Percentiles rank a stretch among this genome's conserved stretches.
These are phyloP conservation scores for Haplosporangium gracile DNA, from an alignment of 192 early-diverging fungal species.

Conservation along the genomic window DNA sequence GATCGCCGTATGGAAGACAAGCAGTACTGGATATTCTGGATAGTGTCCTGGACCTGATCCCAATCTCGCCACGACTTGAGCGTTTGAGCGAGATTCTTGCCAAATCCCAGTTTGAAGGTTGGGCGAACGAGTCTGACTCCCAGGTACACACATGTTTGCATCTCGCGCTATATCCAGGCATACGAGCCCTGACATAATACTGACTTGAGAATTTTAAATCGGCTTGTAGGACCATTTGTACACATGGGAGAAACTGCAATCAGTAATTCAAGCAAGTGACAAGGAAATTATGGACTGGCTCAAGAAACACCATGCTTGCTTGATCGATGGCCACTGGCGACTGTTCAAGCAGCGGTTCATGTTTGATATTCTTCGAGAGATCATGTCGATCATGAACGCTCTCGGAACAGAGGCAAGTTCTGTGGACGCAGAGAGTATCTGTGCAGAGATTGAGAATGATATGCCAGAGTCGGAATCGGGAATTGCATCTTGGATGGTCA, in stretches of 20 bases:
- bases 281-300: conserved; percentile 57
- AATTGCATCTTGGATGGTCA: conserved; percentile 46
- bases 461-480: conserved; percentile 15
- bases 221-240: conserved; percentile 38
- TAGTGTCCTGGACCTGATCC: conserved; percentile 58
- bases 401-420: conserved; percentile 22
- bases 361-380: conserved; percentile 48
- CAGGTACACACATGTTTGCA: conserved; percentile 16
- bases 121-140: conserved; percentile 42
- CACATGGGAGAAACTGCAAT: conserved; percentile 52
- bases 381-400: conserved; percentile 28
- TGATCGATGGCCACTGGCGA: conserved; percentile 49
- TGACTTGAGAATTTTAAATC: not conserved
- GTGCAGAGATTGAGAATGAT: conserved; percentile 15
- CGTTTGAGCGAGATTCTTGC: conserved; percentile 53
- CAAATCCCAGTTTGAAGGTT: conserved; percentile 54
- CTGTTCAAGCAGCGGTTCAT: conserved; percentile 44
- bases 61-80: conserved; percentile 58
- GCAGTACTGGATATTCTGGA: conserved; percentile 56
- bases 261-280: conserved; percentile 64
- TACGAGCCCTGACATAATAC: not conserved
- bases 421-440: conserved; percentile 12
- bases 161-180: not conserved
- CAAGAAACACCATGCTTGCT: conserved; percentile 52
- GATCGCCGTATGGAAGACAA: conserved; percentile 17